Evolutionary conservation across 345 rosid species (phyloP), one percentile per base, ranked within the genome.

Genomic region (Streptanthus diversifolius): DNA sequence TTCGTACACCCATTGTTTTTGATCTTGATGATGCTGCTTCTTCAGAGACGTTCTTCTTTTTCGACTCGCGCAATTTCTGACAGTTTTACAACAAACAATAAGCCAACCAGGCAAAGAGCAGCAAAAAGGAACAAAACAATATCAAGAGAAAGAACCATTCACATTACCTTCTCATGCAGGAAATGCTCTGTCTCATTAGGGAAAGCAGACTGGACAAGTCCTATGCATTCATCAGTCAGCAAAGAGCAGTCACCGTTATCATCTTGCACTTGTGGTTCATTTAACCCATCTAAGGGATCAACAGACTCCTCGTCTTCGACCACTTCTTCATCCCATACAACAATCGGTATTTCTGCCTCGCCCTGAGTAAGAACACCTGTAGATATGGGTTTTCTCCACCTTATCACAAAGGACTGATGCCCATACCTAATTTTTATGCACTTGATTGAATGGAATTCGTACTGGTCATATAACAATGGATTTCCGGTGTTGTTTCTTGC

Each of bases 401-500:
- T 90, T 36, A 90, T 80, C 66, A 88, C 93, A 68, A 82, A 87
- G 59, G 53, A 81, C 60, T 70, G 83, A 81, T 85, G 85, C 58
- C 96, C 96, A 67, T 82, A 80, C 77, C 88, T 85, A 53, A 70
- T 77, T 81, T 90, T 91, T 67, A 83, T 58, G 30, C 89, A 85
- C 72, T 88, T 87, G 81, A 91, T 80, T 4, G 90, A 91, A 79
- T 88, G 85, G 71, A 91, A 91, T 63, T 85, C 90, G 69, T 85
- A 91, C 63, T 88, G 90, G 54, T 80, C 87, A 54, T 76, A 73
- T 15, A 95, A 73, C 81, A 91, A 63, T 13, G 66, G 7, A 27
- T 80, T 79, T n/a, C 43, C 84, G 8, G 76, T 29, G 39, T 39
- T 82, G 64, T 75, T 80, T 39, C 35, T 68, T 30, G 89, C 85